A percentile compares a stretch with the other conserved stretches of the same genome.
phyloP scores from a whole-genome alignment of 2,329 filamentous ascomycete genomes.

The Ophiosphaerella korrae region DNA sequence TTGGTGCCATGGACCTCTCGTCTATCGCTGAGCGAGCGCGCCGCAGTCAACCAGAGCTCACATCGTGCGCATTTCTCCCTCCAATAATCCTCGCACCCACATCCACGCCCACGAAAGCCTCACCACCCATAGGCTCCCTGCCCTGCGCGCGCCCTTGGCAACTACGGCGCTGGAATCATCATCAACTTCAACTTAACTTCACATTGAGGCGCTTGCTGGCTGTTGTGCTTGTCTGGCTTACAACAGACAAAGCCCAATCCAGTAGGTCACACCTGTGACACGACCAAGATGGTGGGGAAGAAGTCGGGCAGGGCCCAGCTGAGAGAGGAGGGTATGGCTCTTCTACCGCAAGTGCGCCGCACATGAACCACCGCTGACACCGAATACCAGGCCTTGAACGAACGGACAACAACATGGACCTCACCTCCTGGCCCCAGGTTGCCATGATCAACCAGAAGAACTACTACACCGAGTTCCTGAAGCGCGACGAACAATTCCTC shows the following conservation, averaged over 20 bases:
- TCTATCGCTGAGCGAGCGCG: constrained; percentile 16
- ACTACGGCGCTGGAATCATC: neutral
- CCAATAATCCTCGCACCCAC: constrained; percentile 5
- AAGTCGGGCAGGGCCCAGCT: constrained; percentile 67
- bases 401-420: constrained; percentile 98
- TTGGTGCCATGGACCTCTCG: no score
- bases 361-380: constrained; percentile 11
- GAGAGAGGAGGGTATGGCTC: constrained; percentile 60
- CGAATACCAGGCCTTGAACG: constrained; percentile 76
- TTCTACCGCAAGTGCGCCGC: neutral
- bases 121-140: neutral
- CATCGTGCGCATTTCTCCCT: constrained; percentile 1
- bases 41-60: constrained; percentile 11
- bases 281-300: constrained; percentile 65
- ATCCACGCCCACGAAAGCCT: neutral
- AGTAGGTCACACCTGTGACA: neutral
- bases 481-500: constrained; percentile 94
- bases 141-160: neutral
- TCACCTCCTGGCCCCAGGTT: constrained; percentile 91
- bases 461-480: constrained; percentile 93
- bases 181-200: neutral
- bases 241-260: neutral
- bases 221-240: neutral
- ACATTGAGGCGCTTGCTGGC: neutral
- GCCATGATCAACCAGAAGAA: constrained; percentile 98